Evolutionary conservation across 1,284 basidiomycete genomes (phyloP), one percentile per base, ranked within the genome.

Genomic region (Malassezia sp.): DNA sequence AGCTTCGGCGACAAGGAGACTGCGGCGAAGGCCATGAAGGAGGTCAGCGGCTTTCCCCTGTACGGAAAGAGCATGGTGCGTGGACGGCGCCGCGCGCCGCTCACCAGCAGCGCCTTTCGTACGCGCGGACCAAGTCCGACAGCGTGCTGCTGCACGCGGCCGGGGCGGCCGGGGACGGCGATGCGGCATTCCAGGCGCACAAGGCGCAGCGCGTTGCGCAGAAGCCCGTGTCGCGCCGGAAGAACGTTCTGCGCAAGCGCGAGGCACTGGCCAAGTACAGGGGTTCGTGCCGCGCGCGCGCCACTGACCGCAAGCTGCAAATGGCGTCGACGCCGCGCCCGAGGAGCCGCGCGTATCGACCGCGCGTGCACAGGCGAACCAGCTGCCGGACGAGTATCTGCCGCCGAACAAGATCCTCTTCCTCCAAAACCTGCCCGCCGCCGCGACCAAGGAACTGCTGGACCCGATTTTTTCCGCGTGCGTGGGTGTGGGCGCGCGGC

Each of bases 381-480:
- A 60, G 39, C 82, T 96, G 85, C 90, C 93, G 24, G 91, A 99
- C 82, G 91, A 97, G 72, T 97, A 97, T 73, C 79, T 97, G 7
- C 93, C 93, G 4, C 91, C 91, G 24, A 97, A 99, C 83, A 89
- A 89, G 72, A 91, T 96, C 73, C 79, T 99, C 45, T 99, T 99
- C 78, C 72, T 97, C 56, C 91, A 99, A 74, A 60, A 63, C 27
- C 54, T 70, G 17, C 66, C 67, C 3, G 52, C 52, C 0, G 43
- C 45, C 12, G 56, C 61, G 2, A 52, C 53, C 31, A 54, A 56
- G 30, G 60, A 56, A 22, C 56, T 60, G 30, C 46, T 70, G 26
- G 59, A 65, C 24, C 44, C 42, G 22, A 38, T 70, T 2, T 70
- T 70, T 44, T 56, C 55, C 14, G 49, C 54, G 46, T 63, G 48